Conservation (phyloP, 768 basidiomycete species). For the Lactarius pseudohatsudake region DNA sequence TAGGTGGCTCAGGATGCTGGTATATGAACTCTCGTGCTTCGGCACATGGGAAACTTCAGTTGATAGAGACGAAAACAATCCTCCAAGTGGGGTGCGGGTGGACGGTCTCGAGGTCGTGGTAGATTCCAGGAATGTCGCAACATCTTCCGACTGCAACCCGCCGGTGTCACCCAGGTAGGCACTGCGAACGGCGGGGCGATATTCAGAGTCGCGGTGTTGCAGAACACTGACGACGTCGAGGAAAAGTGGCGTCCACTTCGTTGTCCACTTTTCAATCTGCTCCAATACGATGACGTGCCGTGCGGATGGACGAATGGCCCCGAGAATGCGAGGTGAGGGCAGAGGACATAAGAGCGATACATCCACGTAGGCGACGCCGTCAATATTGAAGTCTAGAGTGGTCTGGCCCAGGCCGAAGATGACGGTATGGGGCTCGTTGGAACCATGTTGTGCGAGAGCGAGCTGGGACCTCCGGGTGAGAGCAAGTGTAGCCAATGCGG, state of each 20-base stretch:
- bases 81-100: conserved; percentile 51
- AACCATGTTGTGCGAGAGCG: conserved; percentile 53
- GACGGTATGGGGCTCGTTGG: conserved; percentile 59
- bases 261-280: conserved; percentile 71
- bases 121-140: conserved; percentile 53
- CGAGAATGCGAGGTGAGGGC: conserved; percentile 52
- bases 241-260: conserved; percentile 86
- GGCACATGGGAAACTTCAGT: conserved; percentile 64
- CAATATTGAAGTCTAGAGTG: conserved; percentile 44
- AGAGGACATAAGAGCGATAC: conserved; percentile 72
- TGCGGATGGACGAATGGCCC: conserved; percentile 58
- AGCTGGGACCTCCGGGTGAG: conserved; percentile 60
- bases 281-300: conserved; percentile 79
- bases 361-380: conserved; percentile 62
- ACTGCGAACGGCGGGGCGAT: conserved; percentile 56
- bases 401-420: conserved; percentile 68
- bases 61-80: conserved; percentile 34
- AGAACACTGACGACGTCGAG: conserved; percentile 76
- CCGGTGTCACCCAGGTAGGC: conserved; percentile 57
- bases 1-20: conserved; percentile 78
- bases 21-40: conserved; percentile 88
- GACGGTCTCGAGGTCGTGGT: conserved; percentile 41
- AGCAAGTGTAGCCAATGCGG: conserved; percentile 61
- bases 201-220: conserved; percentile 53
- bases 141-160: conserved; percentile 42